Base-by-base conservation (phyloP, 2,329 filamentous ascomycete genomes). In the Monilinia vaccinii-corymbosi region DNA sequence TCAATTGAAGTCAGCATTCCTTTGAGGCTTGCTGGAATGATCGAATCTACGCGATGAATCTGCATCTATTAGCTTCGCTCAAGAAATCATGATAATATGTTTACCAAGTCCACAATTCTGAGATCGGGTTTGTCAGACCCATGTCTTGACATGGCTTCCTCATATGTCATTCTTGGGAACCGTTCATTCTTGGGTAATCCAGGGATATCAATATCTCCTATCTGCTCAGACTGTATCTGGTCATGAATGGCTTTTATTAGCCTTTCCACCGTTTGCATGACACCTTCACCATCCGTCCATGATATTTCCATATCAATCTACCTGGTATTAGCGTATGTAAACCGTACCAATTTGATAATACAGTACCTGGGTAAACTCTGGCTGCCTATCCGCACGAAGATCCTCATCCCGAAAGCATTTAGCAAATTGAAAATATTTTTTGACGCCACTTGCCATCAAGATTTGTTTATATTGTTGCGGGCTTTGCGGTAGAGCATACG, bases 381-480 rank as follows among this genome's bases (percentile, higher is more conserved):
- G 95, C 71, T 99, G 94, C 45, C 94, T 81, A 72, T 99, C 95
- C 1, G 93, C 89, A 23, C 94, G 82, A 40, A 94, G 78, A 72
- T 97, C 95, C 71, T 99, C 94, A 70, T 99, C 95, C 16, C 94
- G 86, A 74, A 97, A 99, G 71, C 94, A 99, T 64, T 85, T 87
- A 1, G 94, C 95, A 75, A 97, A 91, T 69, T 99, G 94, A 73
- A 87, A 95, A 72, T 99, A 99, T 45, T 81, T 83, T 1, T 80
- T 76, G 13, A 97, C 81, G 0, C 93, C 93, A 62, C 89, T 88
- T 0, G 91, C 89, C 91, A 99, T 97, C 46, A 99, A 81, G 2
- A 97, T 89, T 75, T 99, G 94, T 75, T 99, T 99, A 72, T 97
- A 99, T 73, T 99, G 94, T 73, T 99, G 94, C 0, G 94, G 94